Percentiles rank a stretch among this genome's conserved stretches.
Evolutionary conservation across 1,284 basidiomycete species (phyloP).

Genomic region (Irpex rosettiformis): DNA sequence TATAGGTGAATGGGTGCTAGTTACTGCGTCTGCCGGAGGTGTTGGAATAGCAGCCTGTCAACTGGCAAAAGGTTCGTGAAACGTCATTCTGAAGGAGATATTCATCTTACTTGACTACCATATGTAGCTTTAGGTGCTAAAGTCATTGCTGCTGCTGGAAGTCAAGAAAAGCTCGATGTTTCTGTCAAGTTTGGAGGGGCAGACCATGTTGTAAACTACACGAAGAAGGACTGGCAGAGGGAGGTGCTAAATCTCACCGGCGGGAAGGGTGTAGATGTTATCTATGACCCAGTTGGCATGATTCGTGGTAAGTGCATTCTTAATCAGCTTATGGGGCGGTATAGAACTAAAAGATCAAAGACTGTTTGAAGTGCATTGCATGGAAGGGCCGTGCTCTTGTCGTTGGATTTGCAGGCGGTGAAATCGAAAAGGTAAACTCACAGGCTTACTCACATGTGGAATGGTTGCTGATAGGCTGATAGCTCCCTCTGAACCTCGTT

Average conservation of each 20-base stretch:
- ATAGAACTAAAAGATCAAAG: slow-evolving; percentile 31
- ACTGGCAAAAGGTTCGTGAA: slow-evolving; percentile 70
- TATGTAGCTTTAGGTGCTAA: slow-evolving; percentile 74
- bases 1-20: slow-evolving; percentile 83
- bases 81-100: no score
- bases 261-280: slow-evolving; percentile 83
- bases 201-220: slow-evolving; percentile 69
- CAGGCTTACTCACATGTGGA: no score
- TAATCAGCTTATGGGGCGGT: not conserved
- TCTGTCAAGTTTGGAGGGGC: slow-evolving; percentile 68
- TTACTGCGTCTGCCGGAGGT: slow-evolving; percentile 88
- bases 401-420: slow-evolving; percentile 87
- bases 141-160: slow-evolving; percentile 79
- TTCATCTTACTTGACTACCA: no score
- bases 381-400: slow-evolving; percentile 93
- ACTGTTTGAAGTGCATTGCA: slow-evolving; percentile 86
- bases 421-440: slow-evolving; percentile 84
- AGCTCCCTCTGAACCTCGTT: slow-evolving; percentile 87
- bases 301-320: slow-evolving; percentile 51
- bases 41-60: slow-evolving; percentile 92
- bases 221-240: slow-evolving; percentile 68
- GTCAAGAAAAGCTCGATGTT: slow-evolving; percentile 64
- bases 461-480: not conserved
- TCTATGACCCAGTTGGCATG: slow-evolving; percentile 88
- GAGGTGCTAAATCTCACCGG: slow-evolving; percentile 70